Conservation (phyloP, 495 filamentous ascomycete species). For the Penicillium chermesinum region DNA sequence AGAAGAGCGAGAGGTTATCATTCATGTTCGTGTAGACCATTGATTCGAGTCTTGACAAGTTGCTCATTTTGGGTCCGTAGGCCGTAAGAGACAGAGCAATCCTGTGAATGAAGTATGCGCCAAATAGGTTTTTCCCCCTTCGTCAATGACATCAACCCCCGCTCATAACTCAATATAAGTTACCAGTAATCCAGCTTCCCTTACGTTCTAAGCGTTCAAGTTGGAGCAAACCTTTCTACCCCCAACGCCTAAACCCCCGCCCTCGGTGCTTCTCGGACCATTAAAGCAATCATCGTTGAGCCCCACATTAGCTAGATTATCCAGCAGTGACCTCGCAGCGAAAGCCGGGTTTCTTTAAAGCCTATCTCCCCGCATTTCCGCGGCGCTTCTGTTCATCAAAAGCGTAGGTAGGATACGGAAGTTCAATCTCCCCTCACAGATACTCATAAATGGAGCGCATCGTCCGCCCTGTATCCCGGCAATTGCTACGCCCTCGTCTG, state of each 20-base stretch:
- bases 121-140: neutral
- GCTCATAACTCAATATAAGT: too few relatives aligned
- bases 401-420: conserved; percentile 2
- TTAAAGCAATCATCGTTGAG: conserved; percentile 25
- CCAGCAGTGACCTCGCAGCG: neutral
- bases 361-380: conserved; percentile 10
- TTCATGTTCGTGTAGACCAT: too few relatives aligned
- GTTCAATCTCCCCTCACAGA: neutral
- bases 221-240: too few relatives aligned
- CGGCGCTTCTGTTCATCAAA: neutral
- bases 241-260: conserved; percentile 15
- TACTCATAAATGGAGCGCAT: conserved; percentile 35
- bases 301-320: neutral
- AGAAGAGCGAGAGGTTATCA: too few relatives aligned
- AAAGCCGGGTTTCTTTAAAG: conserved; percentile 1
- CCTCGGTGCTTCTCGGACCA: conserved; percentile 27
- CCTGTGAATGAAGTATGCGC: neutral
- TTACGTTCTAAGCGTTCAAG: too few relatives aligned
- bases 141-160: conserved; percentile 22
- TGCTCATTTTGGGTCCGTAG: too few relatives aligned
- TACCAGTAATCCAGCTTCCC: conserved; percentile 28
- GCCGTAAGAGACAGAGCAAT: neutral
- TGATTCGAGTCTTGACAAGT: too few relatives aligned
- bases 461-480: conserved; percentile 34
- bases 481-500: conserved; percentile 32